These are phyloP conservation scores for Metschnikowia kunwiensis DNA, from an alignment of 805 yeast species.

Conservation along the genomic window DNA sequence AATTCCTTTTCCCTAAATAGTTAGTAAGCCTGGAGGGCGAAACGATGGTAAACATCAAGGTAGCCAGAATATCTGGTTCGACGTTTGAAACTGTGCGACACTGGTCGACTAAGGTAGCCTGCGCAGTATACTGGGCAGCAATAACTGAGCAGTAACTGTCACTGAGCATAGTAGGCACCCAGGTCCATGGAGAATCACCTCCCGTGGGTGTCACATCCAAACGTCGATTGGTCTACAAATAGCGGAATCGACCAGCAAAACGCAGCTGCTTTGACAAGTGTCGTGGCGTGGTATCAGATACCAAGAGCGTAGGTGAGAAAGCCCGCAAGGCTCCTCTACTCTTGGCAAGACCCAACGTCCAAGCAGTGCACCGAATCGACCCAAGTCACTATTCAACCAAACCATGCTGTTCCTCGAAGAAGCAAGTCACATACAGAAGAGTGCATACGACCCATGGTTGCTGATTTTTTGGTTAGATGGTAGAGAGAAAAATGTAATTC, in stretches of 20 bases:
- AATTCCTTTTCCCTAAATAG: conserved; percentile 92
- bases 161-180: background rate
- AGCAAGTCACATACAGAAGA: conserved; percentile 73
- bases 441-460: conserved; percentile 99
- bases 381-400: conserved; percentile 26
- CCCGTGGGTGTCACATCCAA: background rate
- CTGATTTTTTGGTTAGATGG: conserved; percentile 35
- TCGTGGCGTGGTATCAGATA: conserved; percentile 21
- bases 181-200: conserved; percentile 12
- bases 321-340: conserved; percentile 20
- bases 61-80: conserved; percentile 6
- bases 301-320: conserved; percentile 21
- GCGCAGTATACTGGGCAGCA: background rate
- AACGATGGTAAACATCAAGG: conserved; percentile 4
- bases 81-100: background rate
- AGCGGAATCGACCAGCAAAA: conserved; percentile 54
- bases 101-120: no score
- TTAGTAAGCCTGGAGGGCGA: conserved; percentile 15
- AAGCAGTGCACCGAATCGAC: conserved; percentile 23
- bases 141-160: background rate
- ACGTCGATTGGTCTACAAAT: conserved; percentile 27
- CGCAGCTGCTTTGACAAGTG: conserved; percentile 4
- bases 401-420: conserved; percentile 14
- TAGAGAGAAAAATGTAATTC: conserved; percentile 3
- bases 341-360: conserved; percentile 30